Percentiles rank a stretch among this genome's conserved stretches.
Evolutionary conservation across 495 filamentous ascomycete species (phyloP).

Genomic region (Xylaria bambusicola): DNA sequence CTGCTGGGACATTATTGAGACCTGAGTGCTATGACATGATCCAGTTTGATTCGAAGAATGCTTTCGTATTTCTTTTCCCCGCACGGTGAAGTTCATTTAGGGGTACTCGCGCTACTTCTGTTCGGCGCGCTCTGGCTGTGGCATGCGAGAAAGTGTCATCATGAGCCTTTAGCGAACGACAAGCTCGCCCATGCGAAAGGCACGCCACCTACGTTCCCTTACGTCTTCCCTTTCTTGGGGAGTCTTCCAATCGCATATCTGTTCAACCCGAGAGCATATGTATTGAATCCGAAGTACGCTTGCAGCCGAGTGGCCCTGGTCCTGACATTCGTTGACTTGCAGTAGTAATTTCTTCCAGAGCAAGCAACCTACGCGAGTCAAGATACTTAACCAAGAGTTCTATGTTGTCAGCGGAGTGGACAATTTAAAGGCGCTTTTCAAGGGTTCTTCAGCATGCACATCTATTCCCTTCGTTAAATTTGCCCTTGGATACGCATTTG

Average conservation of each 20-base stretch:
- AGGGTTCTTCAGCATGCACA: conserved; percentile 23
- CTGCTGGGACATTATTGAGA: no score
- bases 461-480: conserved; percentile 29
- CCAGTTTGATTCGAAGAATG: conserved; percentile 2
- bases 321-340: conserved; percentile 1
- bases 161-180: background rate
- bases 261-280: conserved; percentile 26
- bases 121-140: conserved; percentile 17
- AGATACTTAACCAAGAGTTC: conserved; percentile 29
- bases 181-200: conserved; percentile 18
- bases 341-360: conserved; percentile 27
- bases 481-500: conserved; percentile 28
- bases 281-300: conserved; percentile 23
- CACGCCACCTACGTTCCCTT: conserved; percentile 22
- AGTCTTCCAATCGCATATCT: conserved; percentile 26
- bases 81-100: conserved; percentile 1
- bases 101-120: conserved; percentile 7
- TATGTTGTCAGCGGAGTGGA: conserved; percentile 30
- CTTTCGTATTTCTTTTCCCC: conserved; percentile 12
- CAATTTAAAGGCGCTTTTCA: conserved; percentile 34
- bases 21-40: background rate
- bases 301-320: background rate
- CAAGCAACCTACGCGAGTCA: conserved; percentile 24
- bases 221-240: conserved; percentile 24
- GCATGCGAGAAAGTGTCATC: conserved; percentile 1